Conservation (phyloP, 2,329 filamentous ascomycete genomes). For the Penicillium sp. region DNA sequence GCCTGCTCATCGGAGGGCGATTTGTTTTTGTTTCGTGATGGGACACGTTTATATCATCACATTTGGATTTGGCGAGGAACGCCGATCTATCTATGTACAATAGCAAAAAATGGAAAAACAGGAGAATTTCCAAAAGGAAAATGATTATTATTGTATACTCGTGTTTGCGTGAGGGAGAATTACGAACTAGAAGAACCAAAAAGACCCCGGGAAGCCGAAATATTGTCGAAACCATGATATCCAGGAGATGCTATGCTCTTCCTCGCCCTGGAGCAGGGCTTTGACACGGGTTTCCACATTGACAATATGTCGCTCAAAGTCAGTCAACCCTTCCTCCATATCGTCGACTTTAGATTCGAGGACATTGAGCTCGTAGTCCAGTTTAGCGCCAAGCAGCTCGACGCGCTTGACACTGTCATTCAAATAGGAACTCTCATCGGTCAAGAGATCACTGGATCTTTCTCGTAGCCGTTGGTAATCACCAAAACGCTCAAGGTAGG, state of each 20-base stretch:
- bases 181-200: background rate
- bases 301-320: conserved; percentile 76
- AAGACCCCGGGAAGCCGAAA: conserved; percentile 21
- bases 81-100: conserved; percentile 27
- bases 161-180: background rate
- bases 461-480: conserved; percentile 68
- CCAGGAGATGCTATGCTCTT: conserved; percentile 63
- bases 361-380: conserved; percentile 87
- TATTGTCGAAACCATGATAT: conserved; percentile 53
- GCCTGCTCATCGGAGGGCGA: background rate
- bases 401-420: conserved; percentile 74
- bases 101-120: conserved; percentile 18
- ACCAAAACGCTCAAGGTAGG: conserved; percentile 71
- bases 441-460: conserved; percentile 66
- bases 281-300: conserved; percentile 67
- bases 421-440: conserved; percentile 66
- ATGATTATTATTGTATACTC: conserved; percentile 19
- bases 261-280: conserved; percentile 62
- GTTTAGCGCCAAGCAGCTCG: conserved; percentile 75
- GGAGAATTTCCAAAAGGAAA: conserved; percentile 19
- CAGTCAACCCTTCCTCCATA: conserved; percentile 75
- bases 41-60: conserved; percentile 23
- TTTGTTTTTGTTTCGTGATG: conserved; percentile 13
- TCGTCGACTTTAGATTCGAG: conserved; percentile 80
- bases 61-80: conserved; percentile 16